Evolutionary conservation across 1,284 basidiomycete species (phyloP), one percentile per base, ranked within the genome.

Genomic region (Puccinia polysora): DNA sequence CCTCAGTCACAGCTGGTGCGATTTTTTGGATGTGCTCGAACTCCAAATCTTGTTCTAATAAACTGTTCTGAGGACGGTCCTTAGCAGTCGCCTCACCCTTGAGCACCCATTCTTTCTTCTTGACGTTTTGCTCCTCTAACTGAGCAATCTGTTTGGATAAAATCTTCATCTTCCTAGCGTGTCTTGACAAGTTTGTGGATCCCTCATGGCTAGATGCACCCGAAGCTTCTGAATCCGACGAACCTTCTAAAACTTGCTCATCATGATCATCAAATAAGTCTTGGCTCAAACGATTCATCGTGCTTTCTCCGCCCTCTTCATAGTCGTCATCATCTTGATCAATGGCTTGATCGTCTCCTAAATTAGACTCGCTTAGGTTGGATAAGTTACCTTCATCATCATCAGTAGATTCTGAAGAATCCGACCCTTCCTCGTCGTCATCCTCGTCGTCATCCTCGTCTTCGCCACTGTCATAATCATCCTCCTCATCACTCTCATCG

Each of bases 41-140:
- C 73, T 97, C 94, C 50, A 99, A 84, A 79, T 97, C 91, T 80
- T 97, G 90, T 79, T 92, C 91, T 14, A 99, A 84, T 18, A 97
- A 83, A 28, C 90, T 90, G 81, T 98, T 94, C 78, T 91, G 86
- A 0, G 96, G 95, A 65, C 96, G 86, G 50, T 87, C 82, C 45
- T 87, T 85, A 5, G 90, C 86, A 12, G 85, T 86, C 12, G 91
- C 91, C 81, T 99, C 96, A 56, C 96, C 95, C 82, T 90, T 86
- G 40, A 97, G 83, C 5, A 88, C 88, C 96, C 96, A 99, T 75
- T 97, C 94, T 77, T 84, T 84, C 40, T 82, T 81, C 5, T 81
- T 83, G 30, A 85, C 81, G 55, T 84, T 84, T 77, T 85, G 81
- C 30, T 78, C 76, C 75, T 85, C 84, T 30, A 85, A 81, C 62